Percentiles rank a stretch among this genome's conserved stretches.
phyloP scores from a whole-genome alignment of 768 basidiomycete genomes.

The Roridomyces roridus region DNA sequence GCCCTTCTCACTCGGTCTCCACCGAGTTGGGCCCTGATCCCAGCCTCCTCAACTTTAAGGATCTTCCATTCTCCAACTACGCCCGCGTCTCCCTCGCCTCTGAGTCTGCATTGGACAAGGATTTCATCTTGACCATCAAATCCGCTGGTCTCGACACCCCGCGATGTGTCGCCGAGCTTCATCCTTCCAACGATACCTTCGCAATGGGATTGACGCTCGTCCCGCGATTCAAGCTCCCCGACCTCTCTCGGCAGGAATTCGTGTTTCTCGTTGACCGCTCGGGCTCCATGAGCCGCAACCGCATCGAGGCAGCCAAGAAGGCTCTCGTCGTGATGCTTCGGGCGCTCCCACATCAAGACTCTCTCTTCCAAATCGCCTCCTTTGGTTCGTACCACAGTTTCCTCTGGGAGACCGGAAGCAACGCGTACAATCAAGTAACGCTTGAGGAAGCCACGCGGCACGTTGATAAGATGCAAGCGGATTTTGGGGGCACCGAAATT shows the following conservation, averaged over 20 bases:
- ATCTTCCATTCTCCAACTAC: slow-evolving; percentile 14
- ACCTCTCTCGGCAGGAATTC: slow-evolving; percentile 45
- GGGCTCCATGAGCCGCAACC: slow-evolving; percentile 40
- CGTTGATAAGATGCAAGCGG: slow-evolving; percentile 36
- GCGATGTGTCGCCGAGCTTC: slow-evolving; percentile 47
- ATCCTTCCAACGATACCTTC: slow-evolving; percentile 25
- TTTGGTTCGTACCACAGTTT: slow-evolving; percentile 34
- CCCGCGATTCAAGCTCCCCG: slow-evolving; percentile 45
- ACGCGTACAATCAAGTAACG: slow-evolving; percentile 26
- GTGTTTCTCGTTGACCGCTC: slow-evolving; percentile 57
- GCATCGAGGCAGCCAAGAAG: slow-evolving; percentile 42
- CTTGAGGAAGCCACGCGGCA: slow-evolving; percentile 35
- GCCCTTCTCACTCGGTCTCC: slow-evolving; percentile 19
- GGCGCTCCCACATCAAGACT: slow-evolving; percentile 38
- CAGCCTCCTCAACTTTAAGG: slow-evolving; percentile 9
- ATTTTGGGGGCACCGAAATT: slow-evolving; percentile 50
- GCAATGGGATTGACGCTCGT: slow-evolving; percentile 50
- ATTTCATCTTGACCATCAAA: slow-evolving; percentile 47
- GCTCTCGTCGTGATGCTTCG: slow-evolving; percentile 47
- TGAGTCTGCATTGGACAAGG: slow-evolving; percentile 31
- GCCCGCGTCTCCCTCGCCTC: slow-evolving; percentile 16
- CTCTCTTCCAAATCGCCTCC: slow-evolving; percentile 49
- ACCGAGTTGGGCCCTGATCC: slow-evolving; percentile 22
- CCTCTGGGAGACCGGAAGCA: slow-evolving; percentile 39
- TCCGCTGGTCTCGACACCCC: slow-evolving; percentile 47